Base-by-base conservation (phyloP, 371 early-diverging fungal genomes). In the Mortierella sp. region DNA sequence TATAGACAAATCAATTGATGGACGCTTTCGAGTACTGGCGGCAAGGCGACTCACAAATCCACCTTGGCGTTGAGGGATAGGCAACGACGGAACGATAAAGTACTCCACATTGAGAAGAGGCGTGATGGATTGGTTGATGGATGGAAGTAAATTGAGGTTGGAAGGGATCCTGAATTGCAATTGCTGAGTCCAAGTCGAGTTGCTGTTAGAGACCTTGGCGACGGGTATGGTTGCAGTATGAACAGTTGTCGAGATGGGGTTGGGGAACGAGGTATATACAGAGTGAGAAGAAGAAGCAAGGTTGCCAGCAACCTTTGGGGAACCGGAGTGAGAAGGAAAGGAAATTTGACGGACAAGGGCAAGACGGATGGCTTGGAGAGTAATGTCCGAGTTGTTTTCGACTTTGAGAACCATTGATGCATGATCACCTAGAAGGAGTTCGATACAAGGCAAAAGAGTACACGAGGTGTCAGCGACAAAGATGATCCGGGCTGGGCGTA, bases 21-120 rank as follows among this genome's bases (percentile, higher is more conserved):
- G 63, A 26, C 76, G 68, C 42, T 73, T 75, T 34, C 63, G 48
- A 14, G 54, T 38, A 8, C 65, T 63, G 7, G 72, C 58, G 8
- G 74, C 44, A 21, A 77, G 58, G 28, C 84, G 75, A 26, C 73
- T 72, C 26, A 75, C 75, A 7, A 83, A 50, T 28, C 78, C 72
- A 47, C 34, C 65, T 54, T 74, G 75, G n/a, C 68, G 74, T 28
- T 77, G 73, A 9, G 77, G 76, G 54, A 80, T 47, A 50, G 81
- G 84, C 50, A 84, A 52, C 2, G 74, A 75, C 45, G 76, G 21
- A 28, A 76, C 26, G 55, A 84, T 54, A 26, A 58, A 81, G 76
- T 84, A 84, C n/a, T 81, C 74, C n/a, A 84, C 58, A 10, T 79
- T 72, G 70, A 80, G 58, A 21, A 76, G 74, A 3, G 84, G 81